Conservation (phyloP, 1,284 basidiomycete species). For the Ustilago loliicola region DNA sequence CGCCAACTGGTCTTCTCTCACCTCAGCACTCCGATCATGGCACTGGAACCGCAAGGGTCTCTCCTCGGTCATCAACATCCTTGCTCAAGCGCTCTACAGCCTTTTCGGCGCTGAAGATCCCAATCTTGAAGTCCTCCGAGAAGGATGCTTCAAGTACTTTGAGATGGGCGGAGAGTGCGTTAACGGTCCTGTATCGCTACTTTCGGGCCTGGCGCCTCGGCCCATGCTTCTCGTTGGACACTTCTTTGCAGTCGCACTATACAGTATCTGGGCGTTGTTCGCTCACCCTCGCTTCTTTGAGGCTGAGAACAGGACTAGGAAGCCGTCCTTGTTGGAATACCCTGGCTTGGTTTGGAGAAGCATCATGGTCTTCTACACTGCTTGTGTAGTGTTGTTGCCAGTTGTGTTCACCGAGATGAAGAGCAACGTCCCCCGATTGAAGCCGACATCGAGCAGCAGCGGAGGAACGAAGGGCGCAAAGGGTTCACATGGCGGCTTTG, state of each 20-base stretch:
- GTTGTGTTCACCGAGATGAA: constrained; percentile 68
- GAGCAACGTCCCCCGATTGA: constrained; percentile 49
- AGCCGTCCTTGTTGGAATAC: constrained; percentile 49
- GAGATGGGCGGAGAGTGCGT: constrained; percentile 91
- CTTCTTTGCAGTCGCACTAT: constrained; percentile 96
- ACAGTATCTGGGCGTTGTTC: constrained; percentile 89
- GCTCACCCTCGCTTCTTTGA: constrained; percentile 68
- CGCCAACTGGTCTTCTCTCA: constrained; percentile 53
- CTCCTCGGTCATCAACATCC: constrained; percentile 68
- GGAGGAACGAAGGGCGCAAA: background rate
- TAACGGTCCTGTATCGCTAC: constrained; percentile 80
- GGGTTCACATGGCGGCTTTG: constrained; percentile 16
- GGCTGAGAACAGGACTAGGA: constrained; percentile 20
- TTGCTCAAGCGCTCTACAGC: constrained; percentile 69
- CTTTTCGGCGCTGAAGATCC: constrained; percentile 74
- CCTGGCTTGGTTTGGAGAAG: constrained; percentile 53
- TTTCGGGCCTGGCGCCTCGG: constrained; percentile 77
- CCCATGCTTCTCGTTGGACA: constrained; percentile 86
- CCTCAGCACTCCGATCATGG: constrained; percentile 61
- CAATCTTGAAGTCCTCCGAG: constrained; percentile 83
- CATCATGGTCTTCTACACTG: constrained; percentile 65
- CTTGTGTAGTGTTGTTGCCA: constrained; percentile 67
- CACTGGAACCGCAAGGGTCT: constrained; percentile 68
- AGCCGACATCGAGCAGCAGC: background rate
- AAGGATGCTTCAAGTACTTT: constrained; percentile 98